These are phyloP conservation scores for Melaleuca alternifolia DNA, from an alignment of 345 rosid species.

Conservation along the genomic window DNA sequence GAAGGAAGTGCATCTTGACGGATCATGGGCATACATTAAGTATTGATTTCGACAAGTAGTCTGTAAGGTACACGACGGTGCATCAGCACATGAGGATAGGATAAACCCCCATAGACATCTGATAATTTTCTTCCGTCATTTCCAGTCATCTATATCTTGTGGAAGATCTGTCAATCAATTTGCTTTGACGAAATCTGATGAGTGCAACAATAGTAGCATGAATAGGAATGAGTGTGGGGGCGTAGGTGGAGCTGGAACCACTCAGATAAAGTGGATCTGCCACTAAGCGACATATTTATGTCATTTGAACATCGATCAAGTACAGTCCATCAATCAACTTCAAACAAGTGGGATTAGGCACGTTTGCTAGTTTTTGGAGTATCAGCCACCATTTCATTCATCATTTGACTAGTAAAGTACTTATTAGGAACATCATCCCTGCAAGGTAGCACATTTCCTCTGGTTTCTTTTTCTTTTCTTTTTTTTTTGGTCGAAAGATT, in stretches of 20 bases:
- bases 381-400: neutral
- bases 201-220: neutral
- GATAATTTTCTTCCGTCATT: neutral
- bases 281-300: neutral
- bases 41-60: neutral
- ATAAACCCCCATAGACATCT: neutral
- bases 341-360: neutral
- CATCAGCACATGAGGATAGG: neutral
- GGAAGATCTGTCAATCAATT: neutral
- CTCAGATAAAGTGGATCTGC: neutral
- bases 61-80: neutral
- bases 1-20: neutral
- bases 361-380: neutral
- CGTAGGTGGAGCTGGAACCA: neutral
- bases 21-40: neutral
- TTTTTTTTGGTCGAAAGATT: too few species aligned
- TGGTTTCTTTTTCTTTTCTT: too few species aligned
- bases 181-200: neutral
- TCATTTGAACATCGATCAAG: neutral
- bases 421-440: neutral
- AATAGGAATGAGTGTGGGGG: neutral
- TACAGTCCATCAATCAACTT: neutral
- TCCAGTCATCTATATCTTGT: neutral
- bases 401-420: neutral
- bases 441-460: neutral